Evolutionary conservation across 23 red algal genomes (phyloP), one percentile per base, ranked within the genome.

Genomic region (Agarophyton chilense): DNA sequence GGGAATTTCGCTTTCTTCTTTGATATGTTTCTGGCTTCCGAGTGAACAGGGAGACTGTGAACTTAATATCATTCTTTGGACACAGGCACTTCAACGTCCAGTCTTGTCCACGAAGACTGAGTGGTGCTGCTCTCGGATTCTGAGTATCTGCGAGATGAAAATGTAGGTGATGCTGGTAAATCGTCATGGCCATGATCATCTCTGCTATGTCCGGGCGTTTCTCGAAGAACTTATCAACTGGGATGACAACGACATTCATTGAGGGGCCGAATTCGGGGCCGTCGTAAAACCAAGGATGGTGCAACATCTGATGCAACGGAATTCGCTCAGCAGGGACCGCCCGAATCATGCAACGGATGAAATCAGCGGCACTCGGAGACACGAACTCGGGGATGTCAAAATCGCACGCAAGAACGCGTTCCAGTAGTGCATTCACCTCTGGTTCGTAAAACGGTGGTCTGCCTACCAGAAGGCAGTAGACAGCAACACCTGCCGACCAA

Each of bases 371-470:
- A 40, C 62, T 78, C 0, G 70, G 49, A 51, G 91, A 95, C 35
- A 95, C 49, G 34, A 88, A 79, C 8, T 75, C 75, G 1, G 93
- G 93, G 31, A 80, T 87, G 40, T 92, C 91, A 74, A 90, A 96
- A 40, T 72, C 78, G 44, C 93, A 91, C 21, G 67, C 65, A 36
- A 61, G 55, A 22, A 99, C 95, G 16, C 81, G 56, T 54, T 93
- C 79, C 81, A 99, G 68, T 13, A 99, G 85, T 28, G 58, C 41
- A 7, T 70, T 79, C 63, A 87, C 66, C 72, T 99, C 93, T 38
- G 82, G 65, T 24, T 95, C 89, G 47, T 88, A 87, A 66, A 99
- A 99, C 31, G 97, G 97, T n/a, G 97, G 97, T 10, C 89, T 90
- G 22, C 97, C 97, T 19, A 95, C 86, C 35, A 99, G 81, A 45